Percentiles rank a stretch among this genome's conserved stretches.
Evolutionary conservation across 83 land plant species (phyloP).

Genomic region (Picea abies): DNA sequence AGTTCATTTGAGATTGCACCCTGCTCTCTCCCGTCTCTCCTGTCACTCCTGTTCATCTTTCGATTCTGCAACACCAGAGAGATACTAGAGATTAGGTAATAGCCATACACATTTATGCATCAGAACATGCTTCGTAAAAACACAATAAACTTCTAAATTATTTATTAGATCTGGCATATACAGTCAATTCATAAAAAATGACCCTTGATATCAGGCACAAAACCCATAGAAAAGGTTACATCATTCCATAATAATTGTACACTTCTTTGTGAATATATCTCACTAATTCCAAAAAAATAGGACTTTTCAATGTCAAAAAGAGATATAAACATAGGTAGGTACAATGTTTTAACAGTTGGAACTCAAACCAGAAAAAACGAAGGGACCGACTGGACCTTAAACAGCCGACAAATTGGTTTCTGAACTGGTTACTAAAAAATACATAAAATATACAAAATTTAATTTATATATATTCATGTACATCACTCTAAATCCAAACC

Average conservation of each 20-base stretch:
- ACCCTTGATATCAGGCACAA: not conserved
- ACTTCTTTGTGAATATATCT: not conserved
- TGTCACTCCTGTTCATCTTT: slow-evolving; percentile 39
- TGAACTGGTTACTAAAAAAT: no score
- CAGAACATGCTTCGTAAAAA: not conserved
- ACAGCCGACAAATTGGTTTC: no score
- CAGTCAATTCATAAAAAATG: not conserved
- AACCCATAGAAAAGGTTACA: not conserved
- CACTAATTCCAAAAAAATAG: no score
- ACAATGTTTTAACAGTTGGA: no score
- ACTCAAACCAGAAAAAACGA: no score
- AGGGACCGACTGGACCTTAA: no score
- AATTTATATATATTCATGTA: no score
- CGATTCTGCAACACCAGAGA: slow-evolving; percentile 28
- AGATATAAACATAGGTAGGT: no score
- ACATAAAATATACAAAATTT: no score
- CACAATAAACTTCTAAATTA: not conserved
- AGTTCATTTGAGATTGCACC: slow-evolving; percentile 73
- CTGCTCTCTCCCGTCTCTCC: slow-evolving; percentile 36
- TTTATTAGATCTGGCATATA: not conserved
- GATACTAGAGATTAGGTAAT: not conserved
- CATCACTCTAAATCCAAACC: no score
- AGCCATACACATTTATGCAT: not conserved
- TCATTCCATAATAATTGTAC: not conserved
- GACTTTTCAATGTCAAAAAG: no score